These are phyloP conservation scores for Euphorbia peplus DNA, from an alignment of 345 rosid genomes.

Conservation along the genomic window DNA sequence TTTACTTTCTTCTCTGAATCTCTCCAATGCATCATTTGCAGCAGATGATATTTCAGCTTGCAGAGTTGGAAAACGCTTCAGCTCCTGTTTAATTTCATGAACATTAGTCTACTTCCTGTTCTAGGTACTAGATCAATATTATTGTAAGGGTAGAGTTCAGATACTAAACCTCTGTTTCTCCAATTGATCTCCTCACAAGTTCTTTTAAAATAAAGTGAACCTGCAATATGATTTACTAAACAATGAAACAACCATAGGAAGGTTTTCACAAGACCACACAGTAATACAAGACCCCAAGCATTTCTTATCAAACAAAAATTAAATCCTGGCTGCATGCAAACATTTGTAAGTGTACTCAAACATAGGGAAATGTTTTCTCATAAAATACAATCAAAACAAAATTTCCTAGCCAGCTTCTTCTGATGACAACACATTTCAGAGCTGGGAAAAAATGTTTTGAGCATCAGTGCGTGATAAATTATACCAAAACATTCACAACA, in stretches of 20 bases:
- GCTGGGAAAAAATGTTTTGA: not conserved
- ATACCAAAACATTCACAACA: not conserved
- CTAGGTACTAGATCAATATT: not conserved
- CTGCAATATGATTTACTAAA: constrained; percentile 28
- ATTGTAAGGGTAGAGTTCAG: not conserved
- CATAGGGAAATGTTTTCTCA: not conserved
- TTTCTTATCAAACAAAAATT: not conserved
- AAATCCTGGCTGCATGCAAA: no score
- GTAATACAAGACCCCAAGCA: not conserved
- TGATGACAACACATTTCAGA: not conserved
- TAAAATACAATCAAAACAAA: not conserved
- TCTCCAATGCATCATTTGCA: constrained; percentile 48
- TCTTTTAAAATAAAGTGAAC: constrained; percentile 61
- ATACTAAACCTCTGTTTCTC: constrained; percentile 53
- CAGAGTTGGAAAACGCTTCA: constrained; percentile 62
- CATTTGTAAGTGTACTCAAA: no score
- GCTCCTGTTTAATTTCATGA: constrained; percentile 41
- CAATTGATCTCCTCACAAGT: constrained; percentile 55
- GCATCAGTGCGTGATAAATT: not conserved
- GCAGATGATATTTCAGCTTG: constrained; percentile 53
- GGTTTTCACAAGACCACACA: no score
- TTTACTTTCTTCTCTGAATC: constrained; percentile 54
- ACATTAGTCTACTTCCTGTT: not conserved
- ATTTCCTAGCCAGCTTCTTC: not conserved
- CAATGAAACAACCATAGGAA: not conserved